These are phyloP conservation scores for Neurospora terricola DNA, from an alignment of 495 filamentous ascomycete species.

Conservation along the genomic window DNA sequence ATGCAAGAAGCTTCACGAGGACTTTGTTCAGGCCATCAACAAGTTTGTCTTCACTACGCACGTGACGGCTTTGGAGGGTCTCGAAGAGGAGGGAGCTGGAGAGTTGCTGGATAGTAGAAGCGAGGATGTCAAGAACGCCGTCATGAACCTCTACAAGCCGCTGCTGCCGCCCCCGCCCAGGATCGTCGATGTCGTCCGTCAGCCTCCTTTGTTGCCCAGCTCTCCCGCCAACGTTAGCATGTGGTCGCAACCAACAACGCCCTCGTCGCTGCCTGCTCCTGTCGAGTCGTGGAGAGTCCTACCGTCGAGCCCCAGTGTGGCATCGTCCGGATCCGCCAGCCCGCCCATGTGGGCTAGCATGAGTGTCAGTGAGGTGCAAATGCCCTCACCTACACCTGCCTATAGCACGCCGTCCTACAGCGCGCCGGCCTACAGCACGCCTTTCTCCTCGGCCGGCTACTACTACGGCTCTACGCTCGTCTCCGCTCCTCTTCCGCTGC, in stretches of 20 bases:
- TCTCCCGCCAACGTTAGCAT: slow-evolving; percentile 68
- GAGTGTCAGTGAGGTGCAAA: slow-evolving; percentile 55
- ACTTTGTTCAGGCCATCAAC: slow-evolving; percentile 95
- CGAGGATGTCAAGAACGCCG: slow-evolving; percentile 83
- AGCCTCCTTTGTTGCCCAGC: slow-evolving; percentile 76
- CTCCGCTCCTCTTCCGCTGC: slow-evolving; percentile 70
- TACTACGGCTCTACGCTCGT: slow-evolving; percentile 53
- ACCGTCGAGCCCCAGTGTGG: slow-evolving; percentile 72
- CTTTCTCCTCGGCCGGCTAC: slow-evolving; percentile 56
- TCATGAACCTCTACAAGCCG: slow-evolving; percentile 78
- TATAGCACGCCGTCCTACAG: neutral
- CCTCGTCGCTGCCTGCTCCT: slow-evolving; percentile 49
- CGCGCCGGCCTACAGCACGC: slow-evolving; percentile 51
- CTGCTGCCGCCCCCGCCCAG: slow-evolving; percentile 87
- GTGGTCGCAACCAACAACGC: slow-evolving; percentile 57
- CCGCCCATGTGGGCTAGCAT: slow-evolving; percentile 75
- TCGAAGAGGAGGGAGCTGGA: slow-evolving; percentile 94
- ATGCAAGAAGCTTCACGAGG: slow-evolving; percentile 94
- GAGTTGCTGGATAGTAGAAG: slow-evolving; percentile 87
- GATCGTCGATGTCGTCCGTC: slow-evolving; percentile 83
- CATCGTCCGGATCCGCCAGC: slow-evolving; percentile 54
- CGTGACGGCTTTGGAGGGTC: slow-evolving; percentile 81
- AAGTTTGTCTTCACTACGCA: slow-evolving; percentile 92
- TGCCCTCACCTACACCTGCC: slow-evolving; percentile 64
- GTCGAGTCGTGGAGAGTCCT: slow-evolving; percentile 92